These are phyloP conservation scores for Volvariella volvacea DNA, from an alignment of 1,284 basidiomycete genomes.

Conservation along the genomic window DNA sequence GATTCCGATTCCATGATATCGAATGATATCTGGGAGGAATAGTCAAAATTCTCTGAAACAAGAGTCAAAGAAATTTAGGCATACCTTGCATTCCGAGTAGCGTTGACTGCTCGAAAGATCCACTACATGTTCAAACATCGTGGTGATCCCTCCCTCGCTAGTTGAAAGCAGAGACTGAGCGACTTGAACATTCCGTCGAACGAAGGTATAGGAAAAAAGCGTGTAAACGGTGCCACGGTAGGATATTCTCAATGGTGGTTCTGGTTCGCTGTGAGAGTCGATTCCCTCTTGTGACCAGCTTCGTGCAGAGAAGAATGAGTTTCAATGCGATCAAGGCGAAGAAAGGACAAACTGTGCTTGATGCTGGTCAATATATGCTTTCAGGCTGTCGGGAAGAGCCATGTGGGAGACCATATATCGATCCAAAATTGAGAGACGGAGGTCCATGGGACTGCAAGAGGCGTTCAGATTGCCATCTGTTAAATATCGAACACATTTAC, in stretches of 20 bases:
- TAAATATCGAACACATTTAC: conserved; percentile 24
- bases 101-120: conserved; percentile 54
- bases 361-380: no score
- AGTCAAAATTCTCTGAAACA: conserved; percentile 4
- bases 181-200: conserved; percentile 29
- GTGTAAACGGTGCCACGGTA: conserved; percentile 38
- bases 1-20: conserved; percentile 29
- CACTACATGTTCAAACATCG: conserved; percentile 33
- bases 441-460: conserved; percentile 42
- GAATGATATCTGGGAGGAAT: conserved; percentile 39
- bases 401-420: conserved; percentile 15
- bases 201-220: conserved; percentile 41
- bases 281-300: conserved; percentile 37
- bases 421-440: conserved; percentile 37
- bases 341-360: no score
- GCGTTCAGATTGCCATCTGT: background rate
- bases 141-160: conserved; percentile 5
- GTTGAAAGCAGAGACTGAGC: conserved; percentile 15
- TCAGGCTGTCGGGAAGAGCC: no score
- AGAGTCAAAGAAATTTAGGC: conserved; percentile 6
- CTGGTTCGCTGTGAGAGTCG: conserved; percentile 19
- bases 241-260: conserved; percentile 44
- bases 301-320: conserved; percentile 9
- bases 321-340: background rate
- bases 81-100: conserved; percentile 49